Conservation (phyloP, 1,284 basidiomycete species). For the Neotropicomus parvogracilis region DNA sequence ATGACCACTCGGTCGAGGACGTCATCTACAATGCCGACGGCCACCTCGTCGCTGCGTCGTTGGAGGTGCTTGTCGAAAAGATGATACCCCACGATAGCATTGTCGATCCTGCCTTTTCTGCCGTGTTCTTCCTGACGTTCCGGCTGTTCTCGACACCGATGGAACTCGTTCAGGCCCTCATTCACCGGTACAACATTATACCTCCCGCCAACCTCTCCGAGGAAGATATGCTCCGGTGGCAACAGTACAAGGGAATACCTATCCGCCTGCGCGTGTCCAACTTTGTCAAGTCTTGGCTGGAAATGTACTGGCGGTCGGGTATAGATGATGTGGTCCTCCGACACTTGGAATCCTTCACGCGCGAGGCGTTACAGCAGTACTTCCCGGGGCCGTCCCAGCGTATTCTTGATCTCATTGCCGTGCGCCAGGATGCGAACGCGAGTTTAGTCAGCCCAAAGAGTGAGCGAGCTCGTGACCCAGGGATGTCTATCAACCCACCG, state of each 20-base stretch:
- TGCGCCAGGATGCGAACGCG: constrained; percentile 46
- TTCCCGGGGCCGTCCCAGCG: constrained; percentile 70
- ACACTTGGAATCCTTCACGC: constrained; percentile 60
- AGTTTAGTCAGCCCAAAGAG: constrained; percentile 49
- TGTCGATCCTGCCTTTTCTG: constrained; percentile 80
- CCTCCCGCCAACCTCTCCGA: constrained; percentile 57
- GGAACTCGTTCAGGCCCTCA: constrained; percentile 74
- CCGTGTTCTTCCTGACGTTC: constrained; percentile 95
- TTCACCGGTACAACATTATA: constrained; percentile 77
- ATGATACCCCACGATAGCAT: constrained; percentile 94
- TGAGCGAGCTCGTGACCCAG: constrained; percentile 64
- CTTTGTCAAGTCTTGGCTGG: constrained; percentile 91
- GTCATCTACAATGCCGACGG: constrained; percentile 90
- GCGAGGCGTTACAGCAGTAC: constrained; percentile 56
- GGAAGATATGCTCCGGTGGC: constrained; percentile 73
- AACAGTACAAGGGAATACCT: constrained; percentile 82
- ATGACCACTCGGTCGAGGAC: constrained; percentile 76
- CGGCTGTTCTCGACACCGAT: constrained; percentile 84
- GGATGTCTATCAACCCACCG: constrained; percentile 66
- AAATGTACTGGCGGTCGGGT: constrained; percentile 80
- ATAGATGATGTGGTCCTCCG: constrained; percentile 62
- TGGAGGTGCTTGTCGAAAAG: constrained; percentile 87
- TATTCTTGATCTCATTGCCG: constrained; percentile 66
- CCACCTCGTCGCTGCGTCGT: constrained; percentile 85
- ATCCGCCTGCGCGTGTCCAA: constrained; percentile 89